Base-by-base conservation (phyloP, 371 early-diverging fungal species). In the Mucor lusitanicus region DNA sequence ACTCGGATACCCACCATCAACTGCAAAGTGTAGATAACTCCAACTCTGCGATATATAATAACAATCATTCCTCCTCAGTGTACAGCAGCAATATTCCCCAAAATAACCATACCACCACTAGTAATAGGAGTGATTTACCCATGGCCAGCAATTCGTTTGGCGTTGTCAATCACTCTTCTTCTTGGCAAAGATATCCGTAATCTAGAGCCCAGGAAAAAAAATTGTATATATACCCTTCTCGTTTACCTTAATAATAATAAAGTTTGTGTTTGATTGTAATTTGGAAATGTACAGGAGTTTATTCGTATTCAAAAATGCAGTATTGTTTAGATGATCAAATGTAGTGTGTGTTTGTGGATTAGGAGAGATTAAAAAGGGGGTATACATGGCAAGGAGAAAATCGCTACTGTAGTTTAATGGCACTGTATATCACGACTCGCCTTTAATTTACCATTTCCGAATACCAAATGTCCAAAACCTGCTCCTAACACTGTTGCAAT, bases 401-500 rank as follows among this genome's bases (percentile, higher is more conserved):
- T 25, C 12, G 23, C 50, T n/a, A n/a, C n/a, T n/a, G n/a, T 23
- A 17, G 6, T 28, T 54, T 46, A 77, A 63, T 77, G 77, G 33
- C 77, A 77, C 37, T 73, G 73, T 37, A 77, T 77, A 30, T 61
- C 48, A n/a, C 72, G 69, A 23, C 62, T 69, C 8, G 69, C 54
- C 27, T 39, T 21, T 15, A 81, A 61, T 44, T 61, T 62, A 19
- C 73, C 72, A 30, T 76, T 46, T n/a, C 82, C 84, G 76, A 88
- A 89, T 21, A 85, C 72, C 72, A 80, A 91, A 79, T 90, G 86
- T 25, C 93, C 93, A n/a, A 87, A 57, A 6, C 88, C 88, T 13
- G 94, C 89, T 19, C 94, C 94, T 21, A 87, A 62, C 21, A 90
- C 83, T 1, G 88, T 85, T 8, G 88, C 83, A 6, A 89, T 73